Percentiles rank a stretch among this genome's conserved stretches.
Evolutionary conservation across 768 basidiomycete genomes (phyloP).

Genomic region (Russula emetica): DNA sequence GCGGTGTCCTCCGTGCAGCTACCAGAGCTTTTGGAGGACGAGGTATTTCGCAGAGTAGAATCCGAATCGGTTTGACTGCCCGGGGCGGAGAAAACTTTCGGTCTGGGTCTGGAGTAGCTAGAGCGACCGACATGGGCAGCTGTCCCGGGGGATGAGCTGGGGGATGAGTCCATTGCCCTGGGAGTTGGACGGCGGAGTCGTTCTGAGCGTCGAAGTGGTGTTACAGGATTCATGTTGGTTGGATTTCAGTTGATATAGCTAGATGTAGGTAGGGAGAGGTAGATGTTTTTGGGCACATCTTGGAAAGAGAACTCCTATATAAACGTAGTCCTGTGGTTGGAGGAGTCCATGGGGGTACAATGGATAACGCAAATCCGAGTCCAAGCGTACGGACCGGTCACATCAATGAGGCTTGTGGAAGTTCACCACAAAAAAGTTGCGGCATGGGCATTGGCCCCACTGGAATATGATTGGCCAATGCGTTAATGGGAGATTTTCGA

Average conservation of each 20-base stretch:
- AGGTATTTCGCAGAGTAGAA: not conserved
- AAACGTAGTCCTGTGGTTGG: not conserved
- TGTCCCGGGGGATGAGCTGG: not conserved
- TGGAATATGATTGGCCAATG: not conserved
- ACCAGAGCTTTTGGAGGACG: not conserved
- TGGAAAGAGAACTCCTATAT: not conserved
- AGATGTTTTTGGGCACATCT: not conserved
- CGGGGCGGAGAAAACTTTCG: not conserved
- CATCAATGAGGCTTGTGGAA: not conserved
- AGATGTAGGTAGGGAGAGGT: not conserved
- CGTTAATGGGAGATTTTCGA: not conserved
- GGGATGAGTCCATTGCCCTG: not conserved
- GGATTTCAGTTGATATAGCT: not conserved
- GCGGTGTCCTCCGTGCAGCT: not conserved
- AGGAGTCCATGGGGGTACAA: not conserved
- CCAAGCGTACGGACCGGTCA: too few relatives aligned
- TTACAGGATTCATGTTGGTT: not conserved
- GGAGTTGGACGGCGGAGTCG: not conserved
- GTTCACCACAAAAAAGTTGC: not conserved
- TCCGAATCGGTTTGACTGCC: not conserved
- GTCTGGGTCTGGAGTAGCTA: not conserved
- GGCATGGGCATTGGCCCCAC: not conserved
- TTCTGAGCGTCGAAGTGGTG: not conserved
- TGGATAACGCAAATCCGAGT: not conserved
- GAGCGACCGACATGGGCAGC: too few relatives aligned